These are phyloP conservation scores for Talaromyces amestolkiae DNA, from an alignment of 2,329 filamentous ascomycete species.

Conservation along the genomic window DNA sequence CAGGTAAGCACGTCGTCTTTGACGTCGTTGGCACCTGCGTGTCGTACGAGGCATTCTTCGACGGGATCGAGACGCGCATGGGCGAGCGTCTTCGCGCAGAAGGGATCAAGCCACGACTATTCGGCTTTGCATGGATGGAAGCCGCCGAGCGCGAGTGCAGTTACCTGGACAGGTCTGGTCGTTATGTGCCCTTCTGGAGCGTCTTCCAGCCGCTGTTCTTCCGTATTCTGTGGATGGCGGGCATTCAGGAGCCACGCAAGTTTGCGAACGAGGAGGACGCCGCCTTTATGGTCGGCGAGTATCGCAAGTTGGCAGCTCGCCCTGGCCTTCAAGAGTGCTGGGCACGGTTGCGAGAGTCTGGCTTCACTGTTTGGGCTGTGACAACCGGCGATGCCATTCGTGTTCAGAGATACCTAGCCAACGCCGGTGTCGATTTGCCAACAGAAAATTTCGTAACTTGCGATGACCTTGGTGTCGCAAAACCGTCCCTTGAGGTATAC, in stretches of 20 bases:
- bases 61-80: not conserved
- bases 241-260: constrained; percentile 38
- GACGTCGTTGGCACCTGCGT: constrained; percentile 53
- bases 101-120: constrained; percentile 38
- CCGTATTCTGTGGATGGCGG: constrained; percentile 42
- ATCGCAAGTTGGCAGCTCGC: not conserved
- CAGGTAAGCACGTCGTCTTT: constrained; percentile 48
- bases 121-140: constrained; percentile 48
- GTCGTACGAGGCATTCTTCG: constrained; percentile 39
- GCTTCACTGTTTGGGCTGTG: not conserved
- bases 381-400: not conserved
- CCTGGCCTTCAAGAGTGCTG: not conserved
- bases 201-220: constrained; percentile 46
- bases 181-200: constrained; percentile 42
- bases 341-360: not conserved
- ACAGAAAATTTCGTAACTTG: constrained; percentile 53
- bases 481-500: constrained; percentile 52
- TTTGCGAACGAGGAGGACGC: constrained; percentile 44
- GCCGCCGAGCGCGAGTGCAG: constrained; percentile 48
- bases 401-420: not conserved
- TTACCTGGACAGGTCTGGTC: constrained; percentile 43
- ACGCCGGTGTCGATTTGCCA: constrained; percentile 21
- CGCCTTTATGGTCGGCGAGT: constrained; percentile 47
- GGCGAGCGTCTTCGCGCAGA: constrained; percentile 30
- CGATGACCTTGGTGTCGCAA: constrained; percentile 49